Percentiles rank a stretch among this genome's conserved stretches.
Conservation (phyloP, 345 rosid species). For the Alliaria petiolata region DNA sequence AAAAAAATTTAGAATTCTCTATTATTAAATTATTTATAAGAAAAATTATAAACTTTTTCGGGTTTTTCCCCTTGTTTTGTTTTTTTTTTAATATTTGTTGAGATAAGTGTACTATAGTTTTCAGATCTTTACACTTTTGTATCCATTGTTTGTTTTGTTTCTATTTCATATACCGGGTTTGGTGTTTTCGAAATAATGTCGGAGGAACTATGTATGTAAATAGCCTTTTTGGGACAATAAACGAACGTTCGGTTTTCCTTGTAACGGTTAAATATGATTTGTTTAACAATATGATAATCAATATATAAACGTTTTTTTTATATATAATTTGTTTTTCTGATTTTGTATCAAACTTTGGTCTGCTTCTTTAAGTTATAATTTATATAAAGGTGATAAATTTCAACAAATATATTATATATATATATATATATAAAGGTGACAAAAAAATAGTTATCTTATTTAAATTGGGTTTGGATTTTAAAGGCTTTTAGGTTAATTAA, state of each 20-base stretch:
- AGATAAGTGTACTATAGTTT: slow-evolving; percentile 23
- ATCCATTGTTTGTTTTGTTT: slow-evolving; percentile 14
- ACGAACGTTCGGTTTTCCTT: not conserved
- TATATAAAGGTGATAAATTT: no score
- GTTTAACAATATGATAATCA: not conserved
- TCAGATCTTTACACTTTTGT: slow-evolving; percentile 9
- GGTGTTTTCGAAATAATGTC: slow-evolving; percentile 12
- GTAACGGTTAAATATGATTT: not conserved
- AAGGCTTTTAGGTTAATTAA: no score
- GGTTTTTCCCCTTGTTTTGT: not conserved
- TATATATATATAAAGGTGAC: no score
- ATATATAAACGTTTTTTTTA: not conserved
- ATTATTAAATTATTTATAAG: not conserved
- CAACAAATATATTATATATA: no score
- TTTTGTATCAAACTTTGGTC: not conserved
- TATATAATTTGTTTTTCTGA: not conserved
- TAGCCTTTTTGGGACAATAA: slow-evolving; percentile 3
- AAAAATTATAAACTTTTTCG: not conserved
- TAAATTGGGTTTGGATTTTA: not conserved
- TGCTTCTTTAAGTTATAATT: not conserved
- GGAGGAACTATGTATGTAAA: slow-evolving; percentile 1
- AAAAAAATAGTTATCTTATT: not conserved
- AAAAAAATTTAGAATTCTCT: not conserved
- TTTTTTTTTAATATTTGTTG: not conserved
- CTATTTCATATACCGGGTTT: slow-evolving; percentile 5